Evolutionary conservation across 2,329 filamentous ascomycete species (phyloP), one percentile per base, ranked within the genome.

Genomic region (Fusarium acutatum): DNA sequence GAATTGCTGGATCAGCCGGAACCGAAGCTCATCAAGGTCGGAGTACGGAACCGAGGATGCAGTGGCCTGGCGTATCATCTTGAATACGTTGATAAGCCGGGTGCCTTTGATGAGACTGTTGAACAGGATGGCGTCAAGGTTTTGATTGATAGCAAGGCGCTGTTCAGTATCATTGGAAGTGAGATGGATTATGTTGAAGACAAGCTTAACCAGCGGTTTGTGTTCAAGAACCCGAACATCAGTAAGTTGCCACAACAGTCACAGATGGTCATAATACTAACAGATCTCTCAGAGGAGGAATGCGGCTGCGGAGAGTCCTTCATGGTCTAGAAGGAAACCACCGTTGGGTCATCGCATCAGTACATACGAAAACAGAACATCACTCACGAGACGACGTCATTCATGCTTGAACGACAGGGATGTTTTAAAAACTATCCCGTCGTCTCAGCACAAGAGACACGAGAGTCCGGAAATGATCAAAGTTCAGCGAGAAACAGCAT

Each of bases 111-210:
- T 78, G 96, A 99, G 83, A 88, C 92, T 58, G 94, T 99, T 3
- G 95, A 97, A 80, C 96, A 99, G 81, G 96, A 98, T 79, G 96
- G 96, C 0, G 96, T 99, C 64, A 96, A 94, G 83, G 96, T 99
- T 38, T 82, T 98, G 81, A 96, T 99, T 64, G 96, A 99, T 82
- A 97, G 94, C 87, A 98, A 98, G 86, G 96, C 96, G 46, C 85
- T 99, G 56, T 95, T 99, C 81, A 98, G 96, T 83, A 98, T 99
- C 60, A 98, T 99, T 78, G 96, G 96, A 10, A 97, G 93, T 80
- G 96, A 98, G 84, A 99, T 99, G 96, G 96, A 99, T 80, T 99
- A 96, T 95, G 88, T 96, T 17, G 95, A 98, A 84, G 96, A 98
- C 78, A 97, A 97, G 85, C 85, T 99, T 73, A 97, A 93, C 81